Conservation (phyloP, 495 filamentous ascomycete genomes). For the Entonaema liquescens region DNA sequence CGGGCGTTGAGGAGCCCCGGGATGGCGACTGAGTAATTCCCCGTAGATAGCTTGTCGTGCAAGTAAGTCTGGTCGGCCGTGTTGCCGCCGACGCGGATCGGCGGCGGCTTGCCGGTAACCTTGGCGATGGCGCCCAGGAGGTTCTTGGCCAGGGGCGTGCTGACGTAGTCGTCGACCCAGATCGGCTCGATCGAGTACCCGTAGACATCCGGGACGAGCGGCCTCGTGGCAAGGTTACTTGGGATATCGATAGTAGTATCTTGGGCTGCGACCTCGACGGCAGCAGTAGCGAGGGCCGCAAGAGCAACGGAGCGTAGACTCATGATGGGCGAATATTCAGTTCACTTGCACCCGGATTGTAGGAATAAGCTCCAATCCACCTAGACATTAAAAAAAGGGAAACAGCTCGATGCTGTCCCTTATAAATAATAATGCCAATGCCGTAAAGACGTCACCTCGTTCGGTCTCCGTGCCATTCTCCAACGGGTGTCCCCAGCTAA, state of each 20-base stretch:
- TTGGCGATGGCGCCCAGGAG: constrained; percentile 37
- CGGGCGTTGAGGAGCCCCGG: constrained; percentile 24
- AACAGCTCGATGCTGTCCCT: too few relatives aligned
- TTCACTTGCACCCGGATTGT: not conserved
- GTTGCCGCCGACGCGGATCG: constrained; percentile 45
- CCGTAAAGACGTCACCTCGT: constrained; percentile 19
- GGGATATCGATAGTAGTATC: constrained; percentile 30
- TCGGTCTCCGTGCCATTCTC: not conserved
- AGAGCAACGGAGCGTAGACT: constrained; percentile 22
- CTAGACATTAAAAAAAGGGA: too few relatives aligned
- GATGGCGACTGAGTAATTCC: constrained; percentile 36
- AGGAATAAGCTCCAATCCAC: not conserved
- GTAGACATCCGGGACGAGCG: constrained; percentile 38
- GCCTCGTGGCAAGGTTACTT: constrained; percentile 20
- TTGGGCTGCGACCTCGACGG: constrained; percentile 20
- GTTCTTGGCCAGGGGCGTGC: constrained; percentile 36
- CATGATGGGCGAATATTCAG: constrained; percentile 10
- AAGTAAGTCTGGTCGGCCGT: constrained; percentile 45
- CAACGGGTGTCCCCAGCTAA: too few relatives aligned
- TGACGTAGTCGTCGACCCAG: constrained; percentile 45
- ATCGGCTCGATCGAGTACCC: constrained; percentile 46
- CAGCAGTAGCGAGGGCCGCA: constrained; percentile 26
- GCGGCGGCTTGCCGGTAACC: constrained; percentile 38
- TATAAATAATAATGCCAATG: constrained; percentile 11
- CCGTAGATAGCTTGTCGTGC: constrained; percentile 29